These are phyloP conservation scores for Diospyros kaki DNA, from an alignment of 148 eudicot genomes.

Conservation along the genomic window DNA sequence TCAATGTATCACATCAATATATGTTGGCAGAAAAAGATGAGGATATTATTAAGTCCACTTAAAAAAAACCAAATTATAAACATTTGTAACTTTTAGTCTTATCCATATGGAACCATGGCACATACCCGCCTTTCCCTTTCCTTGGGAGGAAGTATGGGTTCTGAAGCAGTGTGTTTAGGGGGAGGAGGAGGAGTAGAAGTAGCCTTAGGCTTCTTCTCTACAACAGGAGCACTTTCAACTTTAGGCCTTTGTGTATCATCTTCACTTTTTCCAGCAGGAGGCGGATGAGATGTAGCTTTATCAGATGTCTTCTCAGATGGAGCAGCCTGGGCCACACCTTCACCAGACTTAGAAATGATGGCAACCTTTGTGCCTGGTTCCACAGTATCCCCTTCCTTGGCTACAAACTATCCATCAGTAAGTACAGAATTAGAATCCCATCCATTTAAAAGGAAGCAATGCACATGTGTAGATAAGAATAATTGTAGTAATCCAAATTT, in stretches of 20 bases:
- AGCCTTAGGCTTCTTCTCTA: conserved; percentile 33
- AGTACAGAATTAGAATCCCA: conserved; percentile 11
- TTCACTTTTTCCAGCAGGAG: conserved; percentile 36
- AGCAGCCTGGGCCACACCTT: conserved; percentile 65
- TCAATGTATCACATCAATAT: neutral
- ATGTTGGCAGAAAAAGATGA: neutral
- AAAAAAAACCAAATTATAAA: neutral
- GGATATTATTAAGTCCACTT: neutral
- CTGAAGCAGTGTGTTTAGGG: conserved; percentile 53
- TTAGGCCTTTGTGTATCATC: conserved; percentile 39
- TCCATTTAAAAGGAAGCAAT: conserved; percentile 1
- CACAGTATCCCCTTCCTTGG: conserved; percentile 92
- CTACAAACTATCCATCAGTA: conserved; percentile 46
- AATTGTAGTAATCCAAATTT: neutral
- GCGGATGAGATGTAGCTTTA: conserved; percentile 40
- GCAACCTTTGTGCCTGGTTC: conserved; percentile 87
- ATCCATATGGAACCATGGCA: neutral
- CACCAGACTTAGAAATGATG: conserved; percentile 63
- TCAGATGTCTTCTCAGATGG: conserved; percentile 59
- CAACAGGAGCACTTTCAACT: conserved; percentile 32
- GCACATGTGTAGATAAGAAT: neutral
- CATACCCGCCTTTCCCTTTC: conserved; percentile 92
- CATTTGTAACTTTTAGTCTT: no score
- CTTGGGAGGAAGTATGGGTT: conserved; percentile 91
- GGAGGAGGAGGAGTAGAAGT: conserved; percentile 37